Evolutionary conservation across 768 basidiomycete genomes (phyloP).

Genomic region (Collybiopsis luxurians): DNA sequence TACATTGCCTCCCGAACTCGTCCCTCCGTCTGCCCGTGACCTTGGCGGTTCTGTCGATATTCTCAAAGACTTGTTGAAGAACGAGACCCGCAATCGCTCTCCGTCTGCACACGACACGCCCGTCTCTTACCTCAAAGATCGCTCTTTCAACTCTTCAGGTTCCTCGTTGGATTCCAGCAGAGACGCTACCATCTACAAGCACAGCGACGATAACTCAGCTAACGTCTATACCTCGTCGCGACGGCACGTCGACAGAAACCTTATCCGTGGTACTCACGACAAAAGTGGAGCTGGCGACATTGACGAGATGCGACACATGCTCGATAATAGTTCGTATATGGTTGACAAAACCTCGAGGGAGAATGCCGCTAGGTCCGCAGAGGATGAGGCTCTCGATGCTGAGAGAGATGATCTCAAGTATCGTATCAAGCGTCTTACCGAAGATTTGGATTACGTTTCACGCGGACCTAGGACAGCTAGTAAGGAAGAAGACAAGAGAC

Average conservation of each 20-base stretch:
- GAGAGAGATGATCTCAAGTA: slow-evolving; percentile 87
- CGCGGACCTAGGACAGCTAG: slow-evolving; percentile 67
- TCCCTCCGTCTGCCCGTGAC: slow-evolving; percentile 89
- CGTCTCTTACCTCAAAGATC: slow-evolving; percentile 61
- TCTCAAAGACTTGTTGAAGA: slow-evolving; percentile 81
- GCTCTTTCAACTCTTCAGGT: slow-evolving; percentile 60
- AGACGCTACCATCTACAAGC: slow-evolving; percentile 93
- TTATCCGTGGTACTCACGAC: slow-evolving; percentile 74
- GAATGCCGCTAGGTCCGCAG: slow-evolving; percentile 58
- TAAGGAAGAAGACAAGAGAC: slow-evolving; percentile 83
- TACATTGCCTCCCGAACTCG: slow-evolving; percentile 80
- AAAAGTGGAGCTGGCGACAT: slow-evolving; percentile 65
- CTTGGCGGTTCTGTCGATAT: slow-evolving; percentile 88
- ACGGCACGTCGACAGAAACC: slow-evolving; percentile 82
- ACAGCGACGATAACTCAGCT: slow-evolving; percentile 60
- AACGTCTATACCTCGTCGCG: slow-evolving; percentile 77
- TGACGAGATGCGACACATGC: slow-evolving; percentile 80
- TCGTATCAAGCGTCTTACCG: slow-evolving; percentile 81
- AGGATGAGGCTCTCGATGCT: slow-evolving; percentile 88
- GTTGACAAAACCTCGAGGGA: slow-evolving; percentile 73
- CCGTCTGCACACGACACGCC: slow-evolving; percentile 51
- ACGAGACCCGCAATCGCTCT: slow-evolving; percentile 77
- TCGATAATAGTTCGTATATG: slow-evolving; percentile 76
- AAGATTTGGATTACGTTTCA: slow-evolving; percentile 86
- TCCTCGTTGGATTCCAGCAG: slow-evolving; percentile 55